phyloP scores from a whole-genome alignment of 495 filamentous ascomycete species.

The Penicillium desertorum region DNA sequence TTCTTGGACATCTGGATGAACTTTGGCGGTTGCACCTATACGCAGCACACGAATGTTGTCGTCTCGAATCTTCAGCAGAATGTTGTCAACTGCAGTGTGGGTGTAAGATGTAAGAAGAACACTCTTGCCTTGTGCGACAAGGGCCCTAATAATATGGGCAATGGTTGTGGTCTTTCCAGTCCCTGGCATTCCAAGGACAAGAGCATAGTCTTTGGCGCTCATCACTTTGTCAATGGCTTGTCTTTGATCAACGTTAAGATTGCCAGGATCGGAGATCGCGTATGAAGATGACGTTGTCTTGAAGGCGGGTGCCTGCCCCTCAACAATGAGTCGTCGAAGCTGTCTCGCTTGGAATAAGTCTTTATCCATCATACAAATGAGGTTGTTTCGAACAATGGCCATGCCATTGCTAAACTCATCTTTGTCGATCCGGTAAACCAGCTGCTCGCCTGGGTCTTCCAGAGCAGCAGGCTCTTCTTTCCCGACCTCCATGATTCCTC shows the following conservation, averaged over 20 bases:
- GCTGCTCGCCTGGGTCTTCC: conserved; percentile 53
- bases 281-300: conserved; percentile 62
- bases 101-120: conserved; percentile 94
- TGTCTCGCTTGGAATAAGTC: conserved; percentile 68
- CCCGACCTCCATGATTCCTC: conserved; percentile 87
- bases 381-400: conserved; percentile 89
- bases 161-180: conserved; percentile 98
- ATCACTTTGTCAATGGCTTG: conserved; percentile 89
- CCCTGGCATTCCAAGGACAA: conserved; percentile 95
- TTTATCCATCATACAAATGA: conserved; percentile 87
- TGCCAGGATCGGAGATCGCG: conserved; percentile 46
- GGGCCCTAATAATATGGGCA: conserved; percentile 90
- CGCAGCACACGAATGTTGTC: conserved; percentile 80
- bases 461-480: conserved; percentile 46
- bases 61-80: conserved; percentile 81
- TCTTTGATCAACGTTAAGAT: conserved; percentile 82
- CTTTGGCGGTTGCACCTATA: conserved; percentile 75
- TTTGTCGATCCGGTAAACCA: conserved; percentile 86
- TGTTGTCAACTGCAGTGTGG: conserved; percentile 97
- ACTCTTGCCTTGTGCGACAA: conserved; percentile 86
- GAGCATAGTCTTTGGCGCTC: conserved; percentile 89
- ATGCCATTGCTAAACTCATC: conserved; percentile 98
- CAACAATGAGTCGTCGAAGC: conserved; percentile 75
- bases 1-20: conserved; percentile 80
- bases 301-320: conserved; percentile 70